A percentile compares a stretch with the other conserved stretches of the same genome.
Conservation (phyloP, 2,329 filamentous ascomycete genomes). For the Aaosphaeria pasadenensis region DNA sequence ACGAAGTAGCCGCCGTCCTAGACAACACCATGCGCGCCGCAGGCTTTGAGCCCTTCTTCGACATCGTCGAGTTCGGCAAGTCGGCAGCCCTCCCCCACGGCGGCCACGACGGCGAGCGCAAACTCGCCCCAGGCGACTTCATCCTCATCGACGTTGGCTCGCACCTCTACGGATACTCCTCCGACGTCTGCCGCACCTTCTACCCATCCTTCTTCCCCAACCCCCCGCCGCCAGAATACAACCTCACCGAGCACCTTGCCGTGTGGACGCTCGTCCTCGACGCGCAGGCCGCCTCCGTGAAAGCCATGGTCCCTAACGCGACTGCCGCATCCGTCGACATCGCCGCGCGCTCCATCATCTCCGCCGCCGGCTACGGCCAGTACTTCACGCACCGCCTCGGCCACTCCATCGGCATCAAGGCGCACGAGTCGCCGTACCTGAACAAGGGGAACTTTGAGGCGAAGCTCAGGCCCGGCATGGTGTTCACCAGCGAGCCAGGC, state of each 20-base stretch:
- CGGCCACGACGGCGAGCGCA: constrained; percentile 50
- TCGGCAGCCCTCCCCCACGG: constrained; percentile 55
- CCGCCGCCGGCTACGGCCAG: constrained; percentile 56
- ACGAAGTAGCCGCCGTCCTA: constrained; percentile 55
- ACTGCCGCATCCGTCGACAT: constrained; percentile 60
- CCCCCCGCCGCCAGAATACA: constrained; percentile 9
- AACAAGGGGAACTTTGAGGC: constrained; percentile 58
- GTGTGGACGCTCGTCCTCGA: constrained; percentile 62
- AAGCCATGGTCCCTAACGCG: constrained; percentile 49
- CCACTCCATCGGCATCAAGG: constrained; percentile 65
- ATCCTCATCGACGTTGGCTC: constrained; percentile 63
- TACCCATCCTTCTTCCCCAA: constrained; percentile 38
- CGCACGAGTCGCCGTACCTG: constrained; percentile 63
- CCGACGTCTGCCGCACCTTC: constrained; percentile 63
- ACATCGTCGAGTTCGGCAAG: constrained; percentile 62
- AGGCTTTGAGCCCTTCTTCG: constrained; percentile 59
- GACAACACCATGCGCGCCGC: constrained; percentile 54
- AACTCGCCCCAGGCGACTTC: constrained; percentile 54
- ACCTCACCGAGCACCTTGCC: constrained; percentile 49
- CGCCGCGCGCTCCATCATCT: constrained; percentile 57
- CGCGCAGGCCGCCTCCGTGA: constrained; percentile 57
- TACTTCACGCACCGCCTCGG: constrained; percentile 62
- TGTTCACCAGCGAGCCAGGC: constrained; percentile 62
- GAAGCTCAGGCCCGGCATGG: constrained; percentile 55
- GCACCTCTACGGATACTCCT: constrained; percentile 61